Percentiles rank a stretch among this genome's conserved stretches.
Evolutionary conservation across 2,329 filamentous ascomycete species (phyloP).

Genomic region (Ophiosphaerella herpotricha): DNA sequence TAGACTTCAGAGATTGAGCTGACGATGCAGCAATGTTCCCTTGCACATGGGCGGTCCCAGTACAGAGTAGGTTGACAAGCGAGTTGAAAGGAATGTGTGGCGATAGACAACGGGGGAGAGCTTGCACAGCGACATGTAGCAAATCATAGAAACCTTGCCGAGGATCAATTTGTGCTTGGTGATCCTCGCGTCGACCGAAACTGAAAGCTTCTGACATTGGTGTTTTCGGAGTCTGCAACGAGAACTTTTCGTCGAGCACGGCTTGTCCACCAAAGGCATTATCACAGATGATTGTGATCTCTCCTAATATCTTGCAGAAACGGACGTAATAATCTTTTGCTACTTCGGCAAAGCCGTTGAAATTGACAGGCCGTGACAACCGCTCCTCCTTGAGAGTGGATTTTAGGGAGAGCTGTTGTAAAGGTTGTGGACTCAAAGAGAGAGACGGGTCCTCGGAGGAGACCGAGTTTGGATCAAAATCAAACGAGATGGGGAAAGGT

Average conservation of each 20-base stretch:
- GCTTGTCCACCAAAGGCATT: conserved; percentile 97
- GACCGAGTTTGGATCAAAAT: conserved; percentile 51
- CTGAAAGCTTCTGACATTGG: conserved; percentile 94
- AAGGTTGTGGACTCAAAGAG: conserved; percentile 40
- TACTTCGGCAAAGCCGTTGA: conserved; percentile 69
- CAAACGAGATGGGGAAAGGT: conserved; percentile 76
- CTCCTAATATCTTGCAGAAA: conserved; percentile 93
- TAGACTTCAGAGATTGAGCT: conserved; percentile 89
- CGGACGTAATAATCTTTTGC: conserved; percentile 84
- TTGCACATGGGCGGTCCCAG: conserved; percentile 94
- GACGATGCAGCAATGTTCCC: conserved; percentile 90
- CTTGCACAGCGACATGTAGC: conserved; percentile 92
- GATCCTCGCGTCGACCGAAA: conserved; percentile 81
- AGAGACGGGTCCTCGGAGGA: conserved; percentile 40
- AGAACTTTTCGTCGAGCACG: conserved; percentile 93
- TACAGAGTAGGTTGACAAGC: conserved; percentile 91
- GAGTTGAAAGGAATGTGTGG: conserved; percentile 90
- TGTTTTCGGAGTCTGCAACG: conserved; percentile 83
- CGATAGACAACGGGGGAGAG: conserved; percentile 89
- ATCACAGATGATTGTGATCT: conserved; percentile 95
- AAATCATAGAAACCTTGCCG: conserved; percentile 96
- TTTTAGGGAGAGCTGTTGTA: conserved; percentile 40
- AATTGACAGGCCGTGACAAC: conserved; percentile 67
- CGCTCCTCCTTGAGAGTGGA: conserved; percentile 62
- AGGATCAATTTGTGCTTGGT: conserved; percentile 74